phyloP scores from a whole-genome alignment of 2,329 filamentous ascomycete genomes.

The Biscogniauxia sp. region DNA sequence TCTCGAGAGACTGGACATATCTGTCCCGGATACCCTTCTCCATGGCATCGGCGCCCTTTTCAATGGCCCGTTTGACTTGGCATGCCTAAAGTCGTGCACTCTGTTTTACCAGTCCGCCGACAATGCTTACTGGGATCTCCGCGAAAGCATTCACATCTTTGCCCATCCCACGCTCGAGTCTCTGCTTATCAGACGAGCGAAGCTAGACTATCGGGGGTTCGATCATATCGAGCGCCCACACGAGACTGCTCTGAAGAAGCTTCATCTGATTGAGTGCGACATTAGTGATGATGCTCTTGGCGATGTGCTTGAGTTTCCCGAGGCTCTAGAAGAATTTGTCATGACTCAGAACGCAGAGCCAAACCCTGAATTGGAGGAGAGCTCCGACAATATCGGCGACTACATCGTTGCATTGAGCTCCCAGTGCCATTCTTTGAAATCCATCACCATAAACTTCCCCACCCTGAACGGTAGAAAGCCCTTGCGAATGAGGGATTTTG shows the following conservation, averaged over 20 bases:
- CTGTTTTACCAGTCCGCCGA: conserved; percentile 46
- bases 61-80: conserved; percentile 50
- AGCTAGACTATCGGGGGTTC: conserved; percentile 46
- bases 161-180: conserved; percentile 47
- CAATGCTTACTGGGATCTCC: conserved; percentile 48
- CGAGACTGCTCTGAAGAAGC: conserved; percentile 41
- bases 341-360: conserved; percentile 44
- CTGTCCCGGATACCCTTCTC: conserved; percentile 42
- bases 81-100: conserved; percentile 45
- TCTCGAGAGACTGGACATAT: conserved; percentile 44
- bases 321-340: conserved; percentile 44
- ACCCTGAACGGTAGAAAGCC: conserved; percentile 39
- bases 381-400: conserved; percentile 45
- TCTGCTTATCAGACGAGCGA: conserved; percentile 43
- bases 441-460: conserved; percentile 44
- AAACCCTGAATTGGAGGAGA: conserved; percentile 43
- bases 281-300: conserved; percentile 44
- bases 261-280: conserved; percentile 50
- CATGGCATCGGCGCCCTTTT: conserved; percentile 48
- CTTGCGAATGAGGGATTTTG: conserved; percentile 44
- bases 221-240: conserved; percentile 47
- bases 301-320: conserved; percentile 43
- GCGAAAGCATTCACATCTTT: conserved; percentile 52
- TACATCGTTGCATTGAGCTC: conserved; percentile 45
- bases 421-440: conserved; percentile 41